Conservation (phyloP, 176 grass and related monocot genomes). For the Puya raimondii region DNA sequence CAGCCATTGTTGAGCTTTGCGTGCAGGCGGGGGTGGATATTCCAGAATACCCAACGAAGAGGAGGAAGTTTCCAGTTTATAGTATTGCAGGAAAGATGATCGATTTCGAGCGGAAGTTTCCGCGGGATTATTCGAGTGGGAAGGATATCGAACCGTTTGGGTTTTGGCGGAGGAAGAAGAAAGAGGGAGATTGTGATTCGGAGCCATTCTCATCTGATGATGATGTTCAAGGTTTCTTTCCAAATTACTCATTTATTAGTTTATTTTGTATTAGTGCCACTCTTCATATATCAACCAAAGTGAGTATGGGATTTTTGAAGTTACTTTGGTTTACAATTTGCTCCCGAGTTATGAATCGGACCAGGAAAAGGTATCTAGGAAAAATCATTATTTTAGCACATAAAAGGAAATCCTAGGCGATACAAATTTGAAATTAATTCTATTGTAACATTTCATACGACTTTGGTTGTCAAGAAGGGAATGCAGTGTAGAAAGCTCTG, state of each 20-base stretch:
- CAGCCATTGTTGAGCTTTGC: slow-evolving; percentile 21
- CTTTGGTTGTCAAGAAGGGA: no score
- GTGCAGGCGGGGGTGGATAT: slow-evolving; percentile 20
- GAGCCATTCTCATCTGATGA: background rate
- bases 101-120: slow-evolving; percentile 26
- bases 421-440: no score
- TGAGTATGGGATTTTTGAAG: background rate
- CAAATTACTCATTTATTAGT: background rate
- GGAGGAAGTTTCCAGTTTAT: slow-evolving; percentile 19
- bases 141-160: slow-evolving; percentile 21
- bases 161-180: slow-evolving; percentile 21
- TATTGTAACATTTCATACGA: no score
- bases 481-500: no score
- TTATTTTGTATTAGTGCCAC: background rate
- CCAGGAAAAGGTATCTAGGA: no score
- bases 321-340: background rate
- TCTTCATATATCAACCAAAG: background rate
- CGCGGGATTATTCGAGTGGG: slow-evolving; percentile 12
- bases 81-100: slow-evolving; percentile 24
- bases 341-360: background rate
- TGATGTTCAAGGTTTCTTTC: slow-evolving; percentile 12
- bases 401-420: no score
- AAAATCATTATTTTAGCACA: no score
- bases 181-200: background rate
- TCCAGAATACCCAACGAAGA: slow-evolving; percentile 19